Base-by-base conservation (phyloP, 371 early-diverging fungal species). In the Umbelopsis sp. region DNA sequence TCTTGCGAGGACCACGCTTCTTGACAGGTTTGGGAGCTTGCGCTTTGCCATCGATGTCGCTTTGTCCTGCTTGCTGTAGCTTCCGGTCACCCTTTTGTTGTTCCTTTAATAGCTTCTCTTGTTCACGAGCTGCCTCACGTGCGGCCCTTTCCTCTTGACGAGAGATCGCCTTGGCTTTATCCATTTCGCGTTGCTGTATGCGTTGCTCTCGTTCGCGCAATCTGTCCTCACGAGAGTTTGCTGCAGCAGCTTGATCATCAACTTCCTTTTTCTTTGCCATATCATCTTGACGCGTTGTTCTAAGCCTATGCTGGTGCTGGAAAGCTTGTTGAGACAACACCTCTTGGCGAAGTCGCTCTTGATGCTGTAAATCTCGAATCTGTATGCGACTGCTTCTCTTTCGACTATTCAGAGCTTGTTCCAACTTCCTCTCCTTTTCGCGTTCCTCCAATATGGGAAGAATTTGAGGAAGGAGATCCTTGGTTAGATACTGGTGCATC, bases 331-430 rank as follows among this genome's bases (percentile, higher is more conserved):
- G 69, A 24, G 73, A 63, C 10, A 48, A 48, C 6, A 18, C 18
- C n/a, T 74, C 74, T 68, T 73, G 70, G 18, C 78, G 78, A 24
- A 74, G 79, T 38, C 74, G 72, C 53, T 85, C 87, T 29, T 84
- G 73, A 22, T 80, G 73, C 46, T 85, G 85, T 63, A 88, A 67
- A 44, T 86, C 88, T 41, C 76, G 78, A 57, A 86, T 79, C 69
- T 89, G 85, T 22, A 91, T 81, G 38, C 91, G 85, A 16, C 90
- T 86, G 25, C 90, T 89, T 48, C 93, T 69, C 66, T 91, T 92
- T 44, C 90, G 82, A 50, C 87, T 77, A n/a, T 74, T 66, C 9
- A 89, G 69, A 1, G 89, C 89, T 48, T 87, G 89, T 32, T 83
- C 73, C 46, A 83, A 81, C 53, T 75, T 77, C 37, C 75, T 63